phyloP scores from a whole-genome alignment of 2,329 filamentous ascomycete species.

The Neocucurbitaria cava region DNA sequence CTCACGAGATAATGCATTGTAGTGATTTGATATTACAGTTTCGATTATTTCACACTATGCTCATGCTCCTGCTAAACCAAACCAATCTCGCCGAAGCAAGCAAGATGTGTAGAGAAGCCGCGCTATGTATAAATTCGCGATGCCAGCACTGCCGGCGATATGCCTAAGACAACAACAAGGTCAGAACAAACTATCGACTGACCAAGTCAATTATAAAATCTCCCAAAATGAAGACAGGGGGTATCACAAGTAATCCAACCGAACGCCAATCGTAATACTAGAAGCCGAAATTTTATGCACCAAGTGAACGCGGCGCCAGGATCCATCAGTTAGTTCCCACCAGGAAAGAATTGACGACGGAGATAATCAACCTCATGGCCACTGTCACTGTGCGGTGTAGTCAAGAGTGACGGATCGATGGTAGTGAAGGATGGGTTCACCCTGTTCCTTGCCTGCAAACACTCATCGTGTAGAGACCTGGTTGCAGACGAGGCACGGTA shows the following conservation, averaged over 20 bases:
- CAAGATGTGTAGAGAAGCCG: no score
- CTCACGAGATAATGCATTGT: no score
- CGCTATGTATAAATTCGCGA: no score
- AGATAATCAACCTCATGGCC: background rate
- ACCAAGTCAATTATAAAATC: background rate
- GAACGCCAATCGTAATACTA: background rate
- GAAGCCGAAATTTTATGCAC: background rate
- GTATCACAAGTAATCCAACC: background rate
- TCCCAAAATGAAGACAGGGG: background rate
- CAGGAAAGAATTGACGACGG: background rate
- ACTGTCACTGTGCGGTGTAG: background rate
- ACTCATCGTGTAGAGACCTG: background rate
- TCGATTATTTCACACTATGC: no score
- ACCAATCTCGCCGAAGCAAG: no score
- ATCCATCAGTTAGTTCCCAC: background rate
- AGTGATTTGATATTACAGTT: no score
- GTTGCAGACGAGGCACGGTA: background rate
- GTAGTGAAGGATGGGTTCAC: background rate
- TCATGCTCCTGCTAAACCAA: no score
- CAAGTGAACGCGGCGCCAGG: no score
- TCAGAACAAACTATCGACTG: no score
- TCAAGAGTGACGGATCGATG: background rate
- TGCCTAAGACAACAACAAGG: no score
- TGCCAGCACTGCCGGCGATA: no score
- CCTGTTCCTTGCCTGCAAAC: background rate